Evolutionary conservation across 768 basidiomycete species (phyloP).

Genomic region (Fistulinella prunicolor): DNA sequence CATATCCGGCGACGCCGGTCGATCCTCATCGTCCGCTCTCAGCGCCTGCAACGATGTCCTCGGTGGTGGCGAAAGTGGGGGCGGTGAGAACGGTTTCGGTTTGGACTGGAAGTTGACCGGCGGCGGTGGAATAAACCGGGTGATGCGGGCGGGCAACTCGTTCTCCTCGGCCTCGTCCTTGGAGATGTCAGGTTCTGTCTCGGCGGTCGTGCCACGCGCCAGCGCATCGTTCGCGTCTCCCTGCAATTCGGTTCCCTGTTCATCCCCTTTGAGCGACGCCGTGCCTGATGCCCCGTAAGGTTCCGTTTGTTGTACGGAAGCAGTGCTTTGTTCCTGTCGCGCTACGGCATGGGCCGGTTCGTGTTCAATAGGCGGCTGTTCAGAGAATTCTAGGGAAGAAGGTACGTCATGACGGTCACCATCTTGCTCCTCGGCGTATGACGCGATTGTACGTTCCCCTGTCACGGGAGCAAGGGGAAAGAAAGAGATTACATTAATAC

Average conservation of each 20-base stretch:
- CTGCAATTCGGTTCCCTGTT: not conserved
- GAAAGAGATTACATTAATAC: constrained; percentile 30
- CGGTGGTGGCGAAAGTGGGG: constrained; percentile 15
- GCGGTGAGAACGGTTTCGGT: constrained; percentile 15
- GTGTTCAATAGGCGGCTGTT: constrained; percentile 6
- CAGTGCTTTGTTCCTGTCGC: constrained; percentile 5
- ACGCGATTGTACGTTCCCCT: constrained; percentile 19
- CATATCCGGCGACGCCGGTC: constrained; percentile 29
- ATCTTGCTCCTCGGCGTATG: constrained; percentile 16
- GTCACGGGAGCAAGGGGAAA: constrained; percentile 12
- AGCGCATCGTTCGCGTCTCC: not conserved
- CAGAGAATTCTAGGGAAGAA: not conserved
- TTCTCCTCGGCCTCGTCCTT: constrained; percentile 21
- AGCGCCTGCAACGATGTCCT: constrained; percentile 10
- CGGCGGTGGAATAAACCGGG: constrained; percentile 32
- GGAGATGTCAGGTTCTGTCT: constrained; percentile 4
- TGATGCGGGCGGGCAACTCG: constrained; percentile 32
- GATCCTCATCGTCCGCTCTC: constrained; percentile 21
- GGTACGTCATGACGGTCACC: constrained; percentile 3
- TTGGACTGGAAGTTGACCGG: constrained; percentile 29
- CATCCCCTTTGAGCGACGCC: not conserved
- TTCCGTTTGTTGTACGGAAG: not conserved
- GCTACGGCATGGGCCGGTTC: not conserved
- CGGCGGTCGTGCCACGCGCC: not conserved
- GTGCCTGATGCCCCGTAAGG: not conserved